These are phyloP conservation scores for Pisolithus microcarpus DNA, from an alignment of 768 basidiomycete species.

Conservation along the genomic window DNA sequence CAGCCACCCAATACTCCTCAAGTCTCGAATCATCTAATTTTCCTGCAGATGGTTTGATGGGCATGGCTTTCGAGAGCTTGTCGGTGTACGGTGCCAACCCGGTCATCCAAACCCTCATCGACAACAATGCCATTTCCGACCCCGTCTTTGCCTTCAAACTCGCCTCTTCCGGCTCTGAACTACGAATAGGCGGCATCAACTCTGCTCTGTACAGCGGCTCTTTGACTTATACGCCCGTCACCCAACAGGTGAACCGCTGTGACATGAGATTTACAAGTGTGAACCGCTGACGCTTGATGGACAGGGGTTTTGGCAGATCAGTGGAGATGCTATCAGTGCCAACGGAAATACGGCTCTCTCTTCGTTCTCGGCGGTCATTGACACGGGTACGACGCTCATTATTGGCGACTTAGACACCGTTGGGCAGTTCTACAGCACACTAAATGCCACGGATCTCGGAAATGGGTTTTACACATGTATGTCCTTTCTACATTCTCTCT, in stretches of 20 bases:
- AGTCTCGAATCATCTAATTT: conserved; percentile 9
- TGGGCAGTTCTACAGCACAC: conserved; percentile 20
- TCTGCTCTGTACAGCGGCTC: conserved; percentile 30
- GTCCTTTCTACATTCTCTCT: neutral
- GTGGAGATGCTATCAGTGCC: conserved; percentile 11
- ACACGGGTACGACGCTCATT: conserved; percentile 43
- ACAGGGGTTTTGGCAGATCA: conserved; percentile 21
- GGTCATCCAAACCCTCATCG: conserved; percentile 38
- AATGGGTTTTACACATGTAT: conserved; percentile 32
- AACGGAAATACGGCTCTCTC: conserved; percentile 14
- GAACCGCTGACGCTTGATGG: conserved; percentile 1
- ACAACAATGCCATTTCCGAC: conserved; percentile 27
- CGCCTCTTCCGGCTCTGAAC: conserved; percentile 27
- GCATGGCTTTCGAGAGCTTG: conserved; percentile 37
- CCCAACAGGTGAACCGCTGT: conserved; percentile 18
- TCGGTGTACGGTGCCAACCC: conserved; percentile 30
- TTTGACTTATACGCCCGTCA: conserved; percentile 32
- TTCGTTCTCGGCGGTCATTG: conserved; percentile 29
- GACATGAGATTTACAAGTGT: neutral
- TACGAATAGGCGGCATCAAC: conserved; percentile 38
- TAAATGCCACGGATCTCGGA: conserved; percentile 26
- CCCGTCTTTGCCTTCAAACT: conserved; percentile 35
- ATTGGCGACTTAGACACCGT: conserved; percentile 36
- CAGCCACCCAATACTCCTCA: conserved; percentile 14
- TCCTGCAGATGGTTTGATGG: conserved; percentile 28